Evolutionary conservation across 2,329 filamentous ascomycete genomes (phyloP).

Genomic region (Aspergillus costaricaensis): DNA sequence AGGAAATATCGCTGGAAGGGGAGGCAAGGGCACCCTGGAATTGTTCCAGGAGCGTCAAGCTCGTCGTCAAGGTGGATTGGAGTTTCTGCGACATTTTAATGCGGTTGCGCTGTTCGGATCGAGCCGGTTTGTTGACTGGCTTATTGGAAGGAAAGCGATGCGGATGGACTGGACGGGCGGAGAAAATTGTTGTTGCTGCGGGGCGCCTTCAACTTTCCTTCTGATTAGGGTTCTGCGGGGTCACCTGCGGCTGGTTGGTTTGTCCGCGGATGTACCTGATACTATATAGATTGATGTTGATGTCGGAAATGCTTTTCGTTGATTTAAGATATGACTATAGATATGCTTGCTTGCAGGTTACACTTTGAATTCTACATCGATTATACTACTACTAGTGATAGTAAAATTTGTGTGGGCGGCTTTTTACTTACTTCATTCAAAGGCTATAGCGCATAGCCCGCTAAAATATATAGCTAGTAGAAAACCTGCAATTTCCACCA

Average conservation of each 20-base stretch:
- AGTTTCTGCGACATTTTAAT: slow-evolving; percentile 38
- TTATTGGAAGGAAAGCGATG: slow-evolving; percentile 4
- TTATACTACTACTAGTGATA: too few relatives aligned
- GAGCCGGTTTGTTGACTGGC: background rate
- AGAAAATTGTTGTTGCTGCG: slow-evolving; percentile 34
- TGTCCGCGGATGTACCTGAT: background rate
- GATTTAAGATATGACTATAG: too few relatives aligned
- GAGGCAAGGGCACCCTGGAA: slow-evolving; percentile 42
- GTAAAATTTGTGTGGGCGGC: too few relatives aligned
- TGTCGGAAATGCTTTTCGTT: too few relatives aligned
- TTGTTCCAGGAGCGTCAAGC: slow-evolving; percentile 40
- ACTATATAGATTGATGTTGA: background rate
- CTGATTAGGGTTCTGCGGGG: slow-evolving; percentile 36
- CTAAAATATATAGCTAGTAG: too few relatives aligned
- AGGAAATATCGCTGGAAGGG: slow-evolving; percentile 14
- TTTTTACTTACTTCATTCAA: too few relatives aligned
- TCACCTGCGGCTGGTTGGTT: slow-evolving; percentile 21
- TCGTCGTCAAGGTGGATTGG: slow-evolving; percentile 33
- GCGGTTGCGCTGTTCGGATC: background rate
- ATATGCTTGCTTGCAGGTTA: too few relatives aligned
- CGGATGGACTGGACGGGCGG: slow-evolving; percentile 3
- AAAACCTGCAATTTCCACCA: too few relatives aligned
- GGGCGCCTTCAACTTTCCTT: slow-evolving; percentile 18
- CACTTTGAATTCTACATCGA: too few relatives aligned
- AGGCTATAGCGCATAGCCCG: too few relatives aligned